Evolutionary conservation across 495 filamentous ascomycete species (phyloP).

Genomic region (Penicillium odoratum): DNA sequence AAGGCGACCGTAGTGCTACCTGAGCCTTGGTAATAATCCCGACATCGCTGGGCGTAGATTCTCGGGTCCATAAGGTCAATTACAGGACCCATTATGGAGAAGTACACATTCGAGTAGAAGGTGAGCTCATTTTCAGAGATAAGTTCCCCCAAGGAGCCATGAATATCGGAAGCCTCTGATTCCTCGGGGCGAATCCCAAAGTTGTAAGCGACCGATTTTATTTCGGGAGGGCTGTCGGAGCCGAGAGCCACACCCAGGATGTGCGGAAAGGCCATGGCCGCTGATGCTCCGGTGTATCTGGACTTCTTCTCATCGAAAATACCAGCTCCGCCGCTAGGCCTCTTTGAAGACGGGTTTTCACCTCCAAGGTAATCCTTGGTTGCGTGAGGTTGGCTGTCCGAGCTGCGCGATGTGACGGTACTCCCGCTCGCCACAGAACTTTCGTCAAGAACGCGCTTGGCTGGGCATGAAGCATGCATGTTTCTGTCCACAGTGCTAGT

Average conservation of each 20-base stretch:
- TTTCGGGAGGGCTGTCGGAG: constrained; percentile 29
- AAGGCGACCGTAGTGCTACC: constrained; percentile 26
- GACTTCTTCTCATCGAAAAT: constrained; percentile 36
- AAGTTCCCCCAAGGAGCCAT: constrained; percentile 25
- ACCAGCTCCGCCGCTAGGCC: constrained; percentile 16
- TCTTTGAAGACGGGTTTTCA: constrained; percentile 20
- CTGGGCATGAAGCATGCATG: constrained; percentile 1
- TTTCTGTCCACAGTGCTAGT: constrained; percentile 3
- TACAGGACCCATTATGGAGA: constrained; percentile 25
- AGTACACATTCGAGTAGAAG: constrained; percentile 25
- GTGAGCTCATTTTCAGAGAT: constrained; percentile 29
- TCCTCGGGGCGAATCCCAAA: constrained; percentile 35
- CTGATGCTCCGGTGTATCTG: constrained; percentile 22
- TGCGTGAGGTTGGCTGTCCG: constrained; percentile 3
- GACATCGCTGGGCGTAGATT: constrained; percentile 34
- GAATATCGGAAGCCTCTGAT: constrained; percentile 19
- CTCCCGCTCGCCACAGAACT: constrained; percentile 4
- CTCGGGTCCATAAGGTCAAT: constrained; percentile 27
- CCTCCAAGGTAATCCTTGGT: constrained; percentile 2
- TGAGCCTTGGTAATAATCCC: constrained; percentile 25
- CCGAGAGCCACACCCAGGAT: constrained; percentile 32
- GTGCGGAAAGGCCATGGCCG: constrained; percentile 29
- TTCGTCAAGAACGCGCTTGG: constrained; percentile 17
- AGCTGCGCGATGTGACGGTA: background rate
- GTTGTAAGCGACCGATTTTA: constrained; percentile 31